These are phyloP conservation scores for Spinacia oleracea DNA, from an alignment of 179 eudicot genomes.

Conservation along the genomic window DNA sequence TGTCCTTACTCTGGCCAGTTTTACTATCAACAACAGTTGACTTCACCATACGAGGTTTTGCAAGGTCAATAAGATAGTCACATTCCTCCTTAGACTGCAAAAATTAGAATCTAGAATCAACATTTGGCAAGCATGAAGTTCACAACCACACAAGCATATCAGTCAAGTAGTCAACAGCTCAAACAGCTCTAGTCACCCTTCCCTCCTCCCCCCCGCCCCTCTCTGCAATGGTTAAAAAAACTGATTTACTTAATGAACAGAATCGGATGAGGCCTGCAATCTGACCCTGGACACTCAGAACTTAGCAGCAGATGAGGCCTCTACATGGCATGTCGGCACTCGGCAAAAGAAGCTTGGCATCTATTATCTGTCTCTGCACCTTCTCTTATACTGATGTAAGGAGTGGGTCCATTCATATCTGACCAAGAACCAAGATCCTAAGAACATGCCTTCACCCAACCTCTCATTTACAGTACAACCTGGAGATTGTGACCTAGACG, in stretches of 20 bases:
- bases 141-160: background rate
- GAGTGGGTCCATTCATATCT: background rate
- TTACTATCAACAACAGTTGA: constrained; percentile 93
- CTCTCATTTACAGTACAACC: background rate
- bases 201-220: background rate
- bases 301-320: constrained; percentile 7
- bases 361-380: background rate
- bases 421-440: background rate
- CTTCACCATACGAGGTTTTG: constrained; percentile 78
- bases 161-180: background rate
- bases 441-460: background rate
- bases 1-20: constrained; percentile 87
- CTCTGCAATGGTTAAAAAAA: background rate
- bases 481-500: no score
- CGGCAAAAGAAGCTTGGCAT: background rate
- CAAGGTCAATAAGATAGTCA: constrained; percentile 73
- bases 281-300: background rate
- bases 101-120: constrained; percentile 25
- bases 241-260: background rate
- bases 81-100: constrained; percentile 89
- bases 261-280: background rate
- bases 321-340: background rate
- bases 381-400: background rate
- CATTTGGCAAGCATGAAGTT: constrained; percentile 6
- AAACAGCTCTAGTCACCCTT: background rate